A percentile compares a stretch with the other conserved stretches of the same genome.
Conservation (phyloP, 2,329 filamentous ascomycete species). For the Metarhizium robertsii region DNA sequence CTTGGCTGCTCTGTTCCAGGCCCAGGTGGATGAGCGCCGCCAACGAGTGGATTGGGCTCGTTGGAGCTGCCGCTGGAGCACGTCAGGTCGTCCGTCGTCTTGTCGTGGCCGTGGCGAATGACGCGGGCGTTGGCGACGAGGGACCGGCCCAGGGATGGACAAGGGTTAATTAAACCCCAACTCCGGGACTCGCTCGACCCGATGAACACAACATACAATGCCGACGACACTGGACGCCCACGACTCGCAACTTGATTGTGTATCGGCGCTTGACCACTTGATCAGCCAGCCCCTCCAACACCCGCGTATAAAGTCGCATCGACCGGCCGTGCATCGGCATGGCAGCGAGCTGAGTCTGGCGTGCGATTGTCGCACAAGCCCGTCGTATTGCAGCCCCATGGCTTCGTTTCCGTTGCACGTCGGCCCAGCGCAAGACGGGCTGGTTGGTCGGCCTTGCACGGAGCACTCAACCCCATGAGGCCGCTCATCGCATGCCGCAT, state of each 20-base stretch:
- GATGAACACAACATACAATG: too few species aligned
- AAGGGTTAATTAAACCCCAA: too few species aligned
- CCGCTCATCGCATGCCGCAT: not conserved
- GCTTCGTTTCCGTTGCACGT: not conserved
- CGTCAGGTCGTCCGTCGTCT: not conserved
- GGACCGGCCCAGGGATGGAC: not conserved
- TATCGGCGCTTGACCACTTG: too few species aligned
- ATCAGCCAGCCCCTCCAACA: too few species aligned
- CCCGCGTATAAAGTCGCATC: not conserved
- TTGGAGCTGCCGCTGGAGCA: not conserved
- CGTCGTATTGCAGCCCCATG: too few species aligned
- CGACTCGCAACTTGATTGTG: too few species aligned
- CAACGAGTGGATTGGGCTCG: not conserved
- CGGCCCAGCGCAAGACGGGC: not conserved
- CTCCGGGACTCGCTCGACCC: too few species aligned
- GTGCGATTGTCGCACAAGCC: not conserved
- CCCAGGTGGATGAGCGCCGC: not conserved
- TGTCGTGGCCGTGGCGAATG: not conserved
- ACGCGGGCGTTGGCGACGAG: not conserved
- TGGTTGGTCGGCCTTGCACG: not conserved
- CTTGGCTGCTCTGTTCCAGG: not conserved
- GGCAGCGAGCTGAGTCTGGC: not conserved
- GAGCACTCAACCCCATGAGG: not conserved
- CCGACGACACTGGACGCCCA: too few species aligned
- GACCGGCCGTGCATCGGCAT: not conserved